These are phyloP conservation scores for Colletotrichum simmondsii DNA, from an alignment of 2,329 filamentous ascomycete species.

Conservation along the genomic window DNA sequence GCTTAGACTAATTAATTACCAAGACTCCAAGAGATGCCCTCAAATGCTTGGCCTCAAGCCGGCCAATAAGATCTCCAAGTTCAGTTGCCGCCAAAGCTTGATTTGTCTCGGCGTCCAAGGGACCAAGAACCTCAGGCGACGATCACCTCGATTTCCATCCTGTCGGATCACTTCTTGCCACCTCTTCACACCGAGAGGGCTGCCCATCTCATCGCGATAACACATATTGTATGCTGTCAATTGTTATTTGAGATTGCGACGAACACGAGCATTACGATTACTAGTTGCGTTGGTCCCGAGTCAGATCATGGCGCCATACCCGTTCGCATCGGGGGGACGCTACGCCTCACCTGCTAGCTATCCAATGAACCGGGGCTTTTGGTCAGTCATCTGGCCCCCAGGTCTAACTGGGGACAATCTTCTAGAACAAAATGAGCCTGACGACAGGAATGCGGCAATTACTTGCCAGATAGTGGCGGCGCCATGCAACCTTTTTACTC, in stretches of 20 bases:
- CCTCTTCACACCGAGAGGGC: neutral
- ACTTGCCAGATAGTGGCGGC: neutral
- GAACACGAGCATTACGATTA: neutral
- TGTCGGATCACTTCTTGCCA: neutral
- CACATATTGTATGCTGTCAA: neutral
- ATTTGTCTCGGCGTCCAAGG: slow-evolving; percentile 21
- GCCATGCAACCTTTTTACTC: neutral
- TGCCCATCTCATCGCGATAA: neutral
- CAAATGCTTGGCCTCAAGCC: slow-evolving; percentile 3
- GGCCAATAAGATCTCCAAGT: slow-evolving; percentile 5
- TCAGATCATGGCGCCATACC: slow-evolving; percentile 10
- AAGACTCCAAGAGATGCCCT: neutral
- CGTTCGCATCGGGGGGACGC: neutral
- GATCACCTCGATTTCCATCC: neutral
- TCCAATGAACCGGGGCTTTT: slow-evolving; percentile 3
- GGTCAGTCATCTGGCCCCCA: neutral
- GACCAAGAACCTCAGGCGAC: neutral
- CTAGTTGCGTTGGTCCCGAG: neutral
- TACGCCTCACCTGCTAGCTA: slow-evolving; percentile 2
- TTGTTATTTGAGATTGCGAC: slow-evolving; percentile 1
- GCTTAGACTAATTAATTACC: slow-evolving; percentile 1
- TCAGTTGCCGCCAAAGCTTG: slow-evolving; percentile 12
- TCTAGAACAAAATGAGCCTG: slow-evolving; percentile 12
- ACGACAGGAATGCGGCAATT: slow-evolving; percentile 9
- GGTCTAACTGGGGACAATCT: neutral